A percentile compares a stretch with the other conserved stretches of the same genome.
Evolutionary conservation across 495 filamentous ascomycete genomes (phyloP).

Genomic region (Usnea hakonensis): DNA sequence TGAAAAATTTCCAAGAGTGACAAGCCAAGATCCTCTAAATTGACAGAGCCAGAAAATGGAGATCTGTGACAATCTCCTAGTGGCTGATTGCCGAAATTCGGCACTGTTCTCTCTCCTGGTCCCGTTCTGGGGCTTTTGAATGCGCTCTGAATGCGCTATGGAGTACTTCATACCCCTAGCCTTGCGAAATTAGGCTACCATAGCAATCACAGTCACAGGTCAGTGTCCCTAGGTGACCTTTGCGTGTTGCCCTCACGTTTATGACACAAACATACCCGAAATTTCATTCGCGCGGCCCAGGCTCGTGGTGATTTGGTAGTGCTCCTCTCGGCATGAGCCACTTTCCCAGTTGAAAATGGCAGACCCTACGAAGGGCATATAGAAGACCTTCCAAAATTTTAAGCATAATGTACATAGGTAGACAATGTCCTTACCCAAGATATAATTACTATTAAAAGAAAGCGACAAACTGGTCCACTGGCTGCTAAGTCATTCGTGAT

Average conservation of each 20-base stretch:
- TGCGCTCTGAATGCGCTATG: background rate
- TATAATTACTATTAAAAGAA: background rate
- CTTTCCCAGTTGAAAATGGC: background rate
- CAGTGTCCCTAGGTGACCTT: background rate
- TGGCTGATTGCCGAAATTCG: background rate
- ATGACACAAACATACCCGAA: background rate
- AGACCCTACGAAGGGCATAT: background rate
- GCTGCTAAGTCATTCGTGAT: background rate
- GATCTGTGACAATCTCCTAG: background rate
- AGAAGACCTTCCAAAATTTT: background rate
- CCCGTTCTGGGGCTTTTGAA: background rate
- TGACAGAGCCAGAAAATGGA: background rate
- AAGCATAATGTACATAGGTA: background rate
- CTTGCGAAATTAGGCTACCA: background rate
- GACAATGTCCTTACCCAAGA: background rate
- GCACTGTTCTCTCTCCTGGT: background rate
- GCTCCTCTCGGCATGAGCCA: background rate
- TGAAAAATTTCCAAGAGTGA: slow-evolving; percentile 34
- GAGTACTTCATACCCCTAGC: background rate
- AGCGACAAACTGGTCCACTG: background rate
- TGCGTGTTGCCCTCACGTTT: background rate
- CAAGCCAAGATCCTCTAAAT: background rate
- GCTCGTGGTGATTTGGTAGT: background rate
- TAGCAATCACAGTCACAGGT: background rate
- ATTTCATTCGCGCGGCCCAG: background rate